phyloP scores from a whole-genome alignment of 169 alveolate genomes.

The Plasmodium ovale region DNA sequence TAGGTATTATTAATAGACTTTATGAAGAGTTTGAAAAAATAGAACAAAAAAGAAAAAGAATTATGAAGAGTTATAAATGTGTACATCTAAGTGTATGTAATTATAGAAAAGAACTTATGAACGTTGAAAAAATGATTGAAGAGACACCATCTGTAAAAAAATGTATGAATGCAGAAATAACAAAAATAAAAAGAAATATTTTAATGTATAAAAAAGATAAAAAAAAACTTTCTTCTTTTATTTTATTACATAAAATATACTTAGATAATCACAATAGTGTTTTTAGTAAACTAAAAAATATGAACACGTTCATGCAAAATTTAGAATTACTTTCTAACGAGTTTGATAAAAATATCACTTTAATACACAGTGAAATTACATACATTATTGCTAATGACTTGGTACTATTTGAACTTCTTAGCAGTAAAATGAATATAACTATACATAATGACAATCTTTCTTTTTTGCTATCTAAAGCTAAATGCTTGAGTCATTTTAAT shows the following conservation, averaged over 20 bases:
- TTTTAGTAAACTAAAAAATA: conserved; percentile 24
- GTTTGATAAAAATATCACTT: conserved; percentile 20
- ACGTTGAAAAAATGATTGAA: conserved; percentile 60
- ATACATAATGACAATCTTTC: conserved; percentile 16
- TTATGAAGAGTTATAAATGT: neutral
- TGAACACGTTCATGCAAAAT: conserved; percentile 15
- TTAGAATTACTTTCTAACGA: conserved; percentile 33
- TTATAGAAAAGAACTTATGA: conserved; percentile 42
- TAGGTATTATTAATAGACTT: conserved; percentile 16
- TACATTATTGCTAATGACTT: conserved; percentile 24
- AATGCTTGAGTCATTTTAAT: conserved; percentile 1
- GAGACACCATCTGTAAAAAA: conserved; percentile 51
- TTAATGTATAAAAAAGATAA: conserved; percentile 27
- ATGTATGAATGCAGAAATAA: conserved; percentile 27
- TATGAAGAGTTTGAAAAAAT: conserved; percentile 58
- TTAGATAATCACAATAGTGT: conserved; percentile 23
- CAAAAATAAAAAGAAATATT: conserved; percentile 25
- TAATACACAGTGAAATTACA: conserved; percentile 12
- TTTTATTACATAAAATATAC: conserved; percentile 30
- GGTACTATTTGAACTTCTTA: neutral
- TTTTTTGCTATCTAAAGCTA: neutral
- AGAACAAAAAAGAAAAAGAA: conserved; percentile 31
- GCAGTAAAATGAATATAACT: neutral
- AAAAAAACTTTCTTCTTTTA: conserved; percentile 31
- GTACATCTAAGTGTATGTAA: conserved; percentile 42